Base-by-base conservation (phyloP, 2,329 filamentous ascomycete species). In the Rhynchosporium graminicola region DNA sequence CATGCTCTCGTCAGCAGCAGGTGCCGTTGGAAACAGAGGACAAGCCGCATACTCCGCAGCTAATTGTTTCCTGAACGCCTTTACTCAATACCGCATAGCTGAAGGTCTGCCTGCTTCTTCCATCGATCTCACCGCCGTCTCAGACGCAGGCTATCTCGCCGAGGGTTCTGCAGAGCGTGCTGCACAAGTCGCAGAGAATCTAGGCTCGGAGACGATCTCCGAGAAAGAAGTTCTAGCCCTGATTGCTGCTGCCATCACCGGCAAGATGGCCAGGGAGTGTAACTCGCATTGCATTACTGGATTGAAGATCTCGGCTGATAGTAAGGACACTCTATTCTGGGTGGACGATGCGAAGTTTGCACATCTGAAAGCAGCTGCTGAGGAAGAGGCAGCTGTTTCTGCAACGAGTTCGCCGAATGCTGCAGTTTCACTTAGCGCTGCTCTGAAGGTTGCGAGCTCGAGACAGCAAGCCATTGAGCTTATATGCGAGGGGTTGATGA, bases 401-500 rank as follows among this genome's bases (percentile, higher is more conserved):
- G 36, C 56, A 2, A 42, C 9, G 1, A 26, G 36, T 15, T 59
- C 58, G 9, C 40, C 50, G 0, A 54, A 51, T 38, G 51, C 46
- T n/a, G 26, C 26, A 6, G 29, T 64, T 2, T 64, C 63, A 2
- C 67, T 72, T 3, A 52, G 50, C 5, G 42, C 60, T 3, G 59
- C 61, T 0, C 9, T 70, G 15, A 67, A 65, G 20, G 20, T 42
- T 3, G 60, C 65, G 1, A 29, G 38, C 51, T 47, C 68, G 64
- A 63, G 69, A 66, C 60, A 60, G 6, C 54, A 68, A 46, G 61
- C 67, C 47, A 4, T 63, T 59, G 31, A 68, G 60, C 29, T 67
- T 75, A 76, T 28, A 79, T 80, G 59, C 77, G 80, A 10, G 9
- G 70, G 68, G 4, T 57, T 68, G 20, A 74, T 82, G 2, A 73